phyloP scores from a whole-genome alignment of 495 filamentous ascomycete genomes.

The Talaromyces liani region DNA sequence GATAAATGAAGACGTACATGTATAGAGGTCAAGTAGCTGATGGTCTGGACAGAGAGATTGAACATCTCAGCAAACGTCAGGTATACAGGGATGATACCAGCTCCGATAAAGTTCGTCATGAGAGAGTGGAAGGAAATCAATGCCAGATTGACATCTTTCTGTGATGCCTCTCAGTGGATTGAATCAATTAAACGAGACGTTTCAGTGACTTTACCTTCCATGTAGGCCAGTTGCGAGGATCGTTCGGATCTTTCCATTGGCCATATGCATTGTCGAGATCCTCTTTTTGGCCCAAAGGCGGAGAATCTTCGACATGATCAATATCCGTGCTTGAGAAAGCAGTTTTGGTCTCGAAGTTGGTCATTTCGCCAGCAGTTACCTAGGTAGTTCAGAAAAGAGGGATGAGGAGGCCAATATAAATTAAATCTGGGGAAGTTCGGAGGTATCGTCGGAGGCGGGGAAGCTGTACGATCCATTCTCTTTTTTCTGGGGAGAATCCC shows the following conservation, averaged over 20 bases:
- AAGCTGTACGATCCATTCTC: not conserved
- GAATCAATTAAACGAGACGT: not conserved
- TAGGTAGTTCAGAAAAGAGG: not conserved
- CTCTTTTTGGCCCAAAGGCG: not conserved
- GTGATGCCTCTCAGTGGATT: not conserved
- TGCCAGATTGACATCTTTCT: conserved; percentile 32
- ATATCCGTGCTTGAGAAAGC: not conserved
- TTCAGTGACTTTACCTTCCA: not conserved
- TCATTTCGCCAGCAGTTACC: not conserved
- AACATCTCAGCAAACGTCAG: conserved; percentile 23
- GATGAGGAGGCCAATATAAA: not conserved
- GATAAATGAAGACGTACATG: conserved; percentile 20
- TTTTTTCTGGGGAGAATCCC: not conserved
- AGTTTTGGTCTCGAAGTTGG: not conserved
- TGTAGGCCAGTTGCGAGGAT: not conserved
- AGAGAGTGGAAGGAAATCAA: conserved; percentile 33
- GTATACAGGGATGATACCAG: conserved; percentile 33
- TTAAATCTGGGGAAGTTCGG: not conserved
- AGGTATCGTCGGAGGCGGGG: not conserved
- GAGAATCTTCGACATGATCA: not conserved
- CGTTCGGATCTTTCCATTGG: not conserved
- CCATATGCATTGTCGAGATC: not conserved
- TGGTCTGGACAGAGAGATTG: conserved; percentile 16
- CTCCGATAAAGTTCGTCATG: conserved; percentile 34
- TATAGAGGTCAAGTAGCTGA: conserved; percentile 26